phyloP scores from a whole-genome alignment of 805 yeast genomes.

The Ogataea allantospora region DNA sequence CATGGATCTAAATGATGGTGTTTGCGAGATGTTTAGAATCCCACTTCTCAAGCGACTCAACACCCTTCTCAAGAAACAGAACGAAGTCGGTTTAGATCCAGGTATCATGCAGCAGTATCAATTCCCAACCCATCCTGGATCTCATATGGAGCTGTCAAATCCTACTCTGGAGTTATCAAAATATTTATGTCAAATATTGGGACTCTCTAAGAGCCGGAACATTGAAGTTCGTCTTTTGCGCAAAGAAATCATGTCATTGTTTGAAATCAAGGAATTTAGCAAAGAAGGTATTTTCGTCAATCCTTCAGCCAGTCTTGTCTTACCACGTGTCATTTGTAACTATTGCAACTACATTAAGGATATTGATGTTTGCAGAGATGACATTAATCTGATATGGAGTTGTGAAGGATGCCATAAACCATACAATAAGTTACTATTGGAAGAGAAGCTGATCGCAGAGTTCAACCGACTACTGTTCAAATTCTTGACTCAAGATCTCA shows the following conservation, averaged over 20 bases:
- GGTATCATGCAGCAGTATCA: constrained; percentile 62
- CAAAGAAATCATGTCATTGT: constrained; percentile 64
- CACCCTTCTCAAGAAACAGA: constrained; percentile 65
- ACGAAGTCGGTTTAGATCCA: constrained; percentile 67
- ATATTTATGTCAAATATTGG: constrained; percentile 66
- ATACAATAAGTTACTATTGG: constrained; percentile 67
- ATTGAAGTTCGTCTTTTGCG: constrained; percentile 75
- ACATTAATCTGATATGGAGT: constrained; percentile 48
- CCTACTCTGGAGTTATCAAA: constrained; percentile 84
- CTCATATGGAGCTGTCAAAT: constrained; percentile 53
- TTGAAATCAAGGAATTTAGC: constrained; percentile 85
- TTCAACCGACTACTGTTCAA: constrained; percentile 52
- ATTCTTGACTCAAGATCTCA: constrained; percentile 76
- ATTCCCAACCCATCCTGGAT: constrained; percentile 79
- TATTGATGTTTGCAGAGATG: constrained; percentile 78
- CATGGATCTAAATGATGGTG: constrained; percentile 38
- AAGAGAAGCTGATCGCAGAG: constrained; percentile 73
- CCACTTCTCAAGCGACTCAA: constrained; percentile 67
- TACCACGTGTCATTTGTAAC: constrained; percentile 73
- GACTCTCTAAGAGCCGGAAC: constrained; percentile 59
- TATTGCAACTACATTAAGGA: constrained; percentile 74
- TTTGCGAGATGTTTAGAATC: constrained; percentile 55
- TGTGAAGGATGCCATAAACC: constrained; percentile 67
- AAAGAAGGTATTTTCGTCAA: constrained; percentile 67
- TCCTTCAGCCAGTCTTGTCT: constrained; percentile 67